Base-by-base conservation (phyloP, 768 basidiomycete species). In the Suillus tomentosus region DNA sequence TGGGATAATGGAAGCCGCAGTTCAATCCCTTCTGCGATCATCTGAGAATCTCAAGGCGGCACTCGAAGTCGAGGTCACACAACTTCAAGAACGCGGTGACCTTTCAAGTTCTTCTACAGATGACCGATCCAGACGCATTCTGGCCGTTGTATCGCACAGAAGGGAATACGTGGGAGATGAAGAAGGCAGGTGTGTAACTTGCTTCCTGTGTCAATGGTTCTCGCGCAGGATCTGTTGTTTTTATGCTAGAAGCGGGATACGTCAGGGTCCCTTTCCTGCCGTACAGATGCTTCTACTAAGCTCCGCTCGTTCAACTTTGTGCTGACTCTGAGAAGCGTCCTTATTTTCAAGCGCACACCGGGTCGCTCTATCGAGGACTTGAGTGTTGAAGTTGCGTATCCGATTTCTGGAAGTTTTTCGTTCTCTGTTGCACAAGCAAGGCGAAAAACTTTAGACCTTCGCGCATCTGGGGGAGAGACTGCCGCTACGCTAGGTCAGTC, bases 371-470 rank as follows among this genome's bases (percentile, higher is more conserved):
- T 54, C 36, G 59, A 48, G 13, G 54, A 48, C 5, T n/a, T 45
- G 9, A 60, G 56, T 48, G 61, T 66, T 4, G 37, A 70, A 5
- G 67, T 67, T 13, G 68, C 61, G 1, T 51, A 85, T n/a, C 87
- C 88, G 3, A 83, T 92, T 39, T 80, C 83, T 60, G 81, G 79
- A 11, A 74, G 79, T 40, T 85, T 90, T 68, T 75, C 80, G 5
- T 79, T 90, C 45, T 72, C 78, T 10, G 85, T 90, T 75, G 81
- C 86, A 2, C 89, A 91, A 70, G 78, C 82, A 47, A 78, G 76
- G 36, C 77, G 77, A 14, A 69, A 68, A 47, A 79, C 80, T 0
- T 63, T 79, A 19, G 79, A 84, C 61, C 67, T 79, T 9, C 70
- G 70, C 45, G 60, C 70, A 8, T 15, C 56, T 27, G 39, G 24